phyloP scores from a whole-genome alignment of 1,284 basidiomycete genomes.

The Psilocybe mexicana region DNA sequence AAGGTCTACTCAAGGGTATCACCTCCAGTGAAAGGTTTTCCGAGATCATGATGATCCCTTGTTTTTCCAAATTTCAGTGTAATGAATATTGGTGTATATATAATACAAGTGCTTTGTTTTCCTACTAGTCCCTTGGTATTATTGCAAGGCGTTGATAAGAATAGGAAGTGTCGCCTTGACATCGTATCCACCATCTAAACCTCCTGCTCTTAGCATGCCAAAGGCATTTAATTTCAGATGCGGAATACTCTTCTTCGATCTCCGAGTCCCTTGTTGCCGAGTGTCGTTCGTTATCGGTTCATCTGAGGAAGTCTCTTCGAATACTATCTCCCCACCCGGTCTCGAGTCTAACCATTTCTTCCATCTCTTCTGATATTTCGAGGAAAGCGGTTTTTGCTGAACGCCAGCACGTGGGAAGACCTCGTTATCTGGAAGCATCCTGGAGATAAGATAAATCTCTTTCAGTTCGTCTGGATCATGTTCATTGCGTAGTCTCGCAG shows the following conservation, averaged over 20 bases:
- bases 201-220: not conserved
- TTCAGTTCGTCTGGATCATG: constrained; percentile 11
- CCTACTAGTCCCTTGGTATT: no score
- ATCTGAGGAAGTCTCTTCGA: not conserved
- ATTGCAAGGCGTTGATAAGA: not conserved
- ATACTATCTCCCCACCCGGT: not conserved
- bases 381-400: not conserved
- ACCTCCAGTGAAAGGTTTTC: no score
- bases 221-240: not conserved
- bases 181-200: not conserved
- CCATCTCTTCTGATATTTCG: constrained; percentile 12
- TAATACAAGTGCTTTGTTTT: no score
- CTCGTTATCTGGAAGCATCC: constrained; percentile 9
- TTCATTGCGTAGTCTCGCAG: constrained; percentile 6
- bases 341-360: constrained; percentile 2
- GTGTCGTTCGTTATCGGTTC: not conserved
- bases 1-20: no score
- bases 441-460: constrained; percentile 11
- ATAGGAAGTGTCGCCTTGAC: not conserved
- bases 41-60: no score
- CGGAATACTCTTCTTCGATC: not conserved
- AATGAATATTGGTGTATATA: no score
- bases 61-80: no score
- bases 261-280: not conserved
- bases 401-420: not conserved